Percentiles rank a stretch among this genome's conserved stretches.
Evolutionary conservation across 1,139 yeast species (phyloP).

Genomic region (Candida neerlandica): DNA sequence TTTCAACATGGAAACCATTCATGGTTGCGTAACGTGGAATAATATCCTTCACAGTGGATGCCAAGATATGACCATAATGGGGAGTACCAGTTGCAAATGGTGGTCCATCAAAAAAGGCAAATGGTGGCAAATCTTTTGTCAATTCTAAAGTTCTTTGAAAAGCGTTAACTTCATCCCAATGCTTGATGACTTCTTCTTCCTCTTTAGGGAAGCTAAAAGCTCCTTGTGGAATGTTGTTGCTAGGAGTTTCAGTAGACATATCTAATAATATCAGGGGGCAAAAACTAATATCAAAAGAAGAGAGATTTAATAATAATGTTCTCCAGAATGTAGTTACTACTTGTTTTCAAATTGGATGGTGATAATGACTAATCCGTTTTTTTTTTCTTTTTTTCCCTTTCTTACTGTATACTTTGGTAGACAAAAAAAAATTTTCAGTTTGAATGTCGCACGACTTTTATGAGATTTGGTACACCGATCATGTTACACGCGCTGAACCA

Average conservation of each 20-base stretch:
- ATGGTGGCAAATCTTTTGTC: conserved; percentile 82
- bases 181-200: conserved; percentile 76
- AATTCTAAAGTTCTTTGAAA: conserved; percentile 84
- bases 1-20: conserved; percentile 95
- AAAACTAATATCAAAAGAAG: not conserved
- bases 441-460: not conserved
- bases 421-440: conserved; percentile 1
- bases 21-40: conserved; percentile 97
- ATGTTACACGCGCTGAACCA: not conserved
- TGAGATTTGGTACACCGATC: not conserved
- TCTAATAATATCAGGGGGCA: not conserved
- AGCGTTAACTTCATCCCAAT: conserved; percentile 91
- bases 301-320: conserved; percentile 5
- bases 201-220: conserved; percentile 77
- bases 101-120: conserved; percentile 97
- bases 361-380: not conserved
- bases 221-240: conserved; percentile 17
- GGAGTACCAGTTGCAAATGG: conserved; percentile 99
- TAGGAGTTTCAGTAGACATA: conserved; percentile 30
- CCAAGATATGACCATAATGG: conserved; percentile 95
- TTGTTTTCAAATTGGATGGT: not conserved
- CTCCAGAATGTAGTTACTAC: not conserved
- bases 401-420: not conserved
- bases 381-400: not conserved
- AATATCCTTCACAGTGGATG: conserved; percentile 95